Evolutionary conservation across 2,329 filamentous ascomycete species (phyloP).

Genomic region (Neonectria magnoliae): DNA sequence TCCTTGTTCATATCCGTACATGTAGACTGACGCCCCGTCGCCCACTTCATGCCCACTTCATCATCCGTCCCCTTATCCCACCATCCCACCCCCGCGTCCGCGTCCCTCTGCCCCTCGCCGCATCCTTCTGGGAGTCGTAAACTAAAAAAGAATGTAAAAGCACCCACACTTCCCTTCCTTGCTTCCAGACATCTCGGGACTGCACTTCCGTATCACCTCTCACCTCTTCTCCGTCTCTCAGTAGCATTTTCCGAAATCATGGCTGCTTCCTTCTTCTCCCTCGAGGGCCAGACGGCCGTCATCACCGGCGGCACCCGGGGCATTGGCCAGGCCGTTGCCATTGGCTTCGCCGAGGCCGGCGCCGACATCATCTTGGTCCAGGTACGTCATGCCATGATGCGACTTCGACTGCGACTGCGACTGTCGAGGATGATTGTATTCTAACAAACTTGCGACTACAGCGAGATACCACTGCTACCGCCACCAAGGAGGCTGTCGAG

Average conservation of each 20-base stretch:
- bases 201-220: conserved; percentile 9
- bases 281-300: conserved; percentile 66
- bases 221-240: background rate
- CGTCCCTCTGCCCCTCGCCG: conserved; percentile 5
- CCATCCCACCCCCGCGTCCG: conserved; percentile 1
- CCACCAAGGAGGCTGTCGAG: conserved; percentile 71
- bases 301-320: conserved; percentile 67
- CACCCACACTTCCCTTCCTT: conserved; percentile 9
- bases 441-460: conserved; percentile 33
- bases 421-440: too few species aligned
- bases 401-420: background rate
- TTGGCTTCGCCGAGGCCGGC: conserved; percentile 68
- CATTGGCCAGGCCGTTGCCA: conserved; percentile 66
- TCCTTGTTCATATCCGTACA: background rate
- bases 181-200: conserved; percentile 7
- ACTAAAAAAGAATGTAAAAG: conserved; percentile 9
- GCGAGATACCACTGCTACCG: conserved; percentile 54
- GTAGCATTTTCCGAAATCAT: conserved; percentile 38
- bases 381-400: conserved; percentile 45
- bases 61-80: conserved; percentile 27
- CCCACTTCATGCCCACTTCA: conserved; percentile 3
- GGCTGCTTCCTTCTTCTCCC: conserved; percentile 59
- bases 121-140: background rate
- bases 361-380: conserved; percentile 66
- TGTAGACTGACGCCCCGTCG: conserved; percentile 7